Base-by-base conservation (phyloP, 805 yeast genomes). In the Metschnikowia sp. region DNA sequence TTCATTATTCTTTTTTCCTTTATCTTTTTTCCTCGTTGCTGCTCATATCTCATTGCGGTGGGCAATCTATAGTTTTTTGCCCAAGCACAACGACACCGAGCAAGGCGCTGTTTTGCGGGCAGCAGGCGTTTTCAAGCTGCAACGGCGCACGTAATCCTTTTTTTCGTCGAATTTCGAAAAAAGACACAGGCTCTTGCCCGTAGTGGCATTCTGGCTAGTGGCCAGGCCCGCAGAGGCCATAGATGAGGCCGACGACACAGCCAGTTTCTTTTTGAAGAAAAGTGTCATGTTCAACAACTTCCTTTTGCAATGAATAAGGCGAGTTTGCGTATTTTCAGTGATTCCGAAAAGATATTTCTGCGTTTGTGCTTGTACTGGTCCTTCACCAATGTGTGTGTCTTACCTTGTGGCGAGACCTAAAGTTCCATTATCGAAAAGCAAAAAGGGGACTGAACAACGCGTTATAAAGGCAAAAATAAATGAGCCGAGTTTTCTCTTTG, bases 121-220 rank as follows among this genome's bases (percentile, higher is more conserved):
- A 19, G 53, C 32, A 10, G 51, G 50, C 33, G 58, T 53, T 55
- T 64, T 69, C 51, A 61, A 39, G 39, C 65, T 62, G 57, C 76
- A 72, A 46, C 77, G 61, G 48, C 66, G 66, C n/a, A 57, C 65
- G 54, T 72, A 72, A 52, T 72, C 77, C 55, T 72, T 71, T 64
- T 72, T 72, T 51, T 72, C 77, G 52, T 72, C 77, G 56, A 72
- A 72, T 51, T 68, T 65, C 39, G 63, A 58, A 52, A 68, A 69
- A 18, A 60, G 53, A 51, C 63, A 67, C 28, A 55, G 48, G n/a
- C 53, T 46, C 42, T 44, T 49, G n/a, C 32, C 32, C 40, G 26
- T 10, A 18, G 40, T 34, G 40, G 41, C 39, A 33, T 35, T 39
- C 9, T 36, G 34, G 38, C 47, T 44, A 36, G 39, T 34, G n/a